phyloP scores from a whole-genome alignment of 2,329 filamentous ascomycete genomes.

The Cordyceps cicadae region DNA sequence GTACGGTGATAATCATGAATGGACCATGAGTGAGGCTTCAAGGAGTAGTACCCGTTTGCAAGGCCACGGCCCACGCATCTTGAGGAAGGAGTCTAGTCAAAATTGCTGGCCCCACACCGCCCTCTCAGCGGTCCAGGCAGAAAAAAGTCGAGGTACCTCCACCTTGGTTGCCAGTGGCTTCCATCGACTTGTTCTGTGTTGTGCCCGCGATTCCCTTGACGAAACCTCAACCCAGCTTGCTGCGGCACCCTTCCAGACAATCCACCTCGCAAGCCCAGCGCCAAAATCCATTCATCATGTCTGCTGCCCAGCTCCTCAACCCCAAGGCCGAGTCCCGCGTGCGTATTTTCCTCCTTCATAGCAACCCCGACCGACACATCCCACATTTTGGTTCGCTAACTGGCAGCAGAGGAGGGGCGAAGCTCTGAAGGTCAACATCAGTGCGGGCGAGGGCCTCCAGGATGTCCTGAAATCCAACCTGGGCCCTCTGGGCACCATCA shows the following conservation, averaged over 20 bases:
- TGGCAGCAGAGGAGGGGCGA: constrained; percentile 75
- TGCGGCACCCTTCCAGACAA: constrained; percentile 7
- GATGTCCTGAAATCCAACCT: constrained; percentile 96
- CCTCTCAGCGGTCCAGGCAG: constrained; percentile 12
- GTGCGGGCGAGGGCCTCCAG: constrained; percentile 82
- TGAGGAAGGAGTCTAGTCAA: neutral
- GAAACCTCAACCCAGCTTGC: constrained; percentile 7
- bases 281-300: constrained; percentile 51
- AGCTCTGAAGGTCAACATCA: constrained; percentile 95
- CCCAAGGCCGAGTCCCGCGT: constrained; percentile 97
- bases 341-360: constrained; percentile 30
- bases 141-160: constrained; percentile 15
- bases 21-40: neutral
- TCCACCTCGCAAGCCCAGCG: constrained; percentile 2
- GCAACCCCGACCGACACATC: constrained; percentile 15
- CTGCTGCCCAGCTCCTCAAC: constrained; percentile 94
- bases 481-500: constrained; percentile 87
- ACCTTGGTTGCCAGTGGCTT: constrained; percentile 13
- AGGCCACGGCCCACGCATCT: too few species aligned
- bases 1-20: neutral
- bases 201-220: constrained; percentile 3
- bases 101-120: constrained; percentile 14
- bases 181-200: neutral
- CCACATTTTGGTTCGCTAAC: constrained; percentile 21
- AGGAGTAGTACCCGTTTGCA: neutral